These are phyloP conservation scores for Debaryomyces prosopidis DNA, from an alignment of 805 yeast genomes.

Conservation along the genomic window DNA sequence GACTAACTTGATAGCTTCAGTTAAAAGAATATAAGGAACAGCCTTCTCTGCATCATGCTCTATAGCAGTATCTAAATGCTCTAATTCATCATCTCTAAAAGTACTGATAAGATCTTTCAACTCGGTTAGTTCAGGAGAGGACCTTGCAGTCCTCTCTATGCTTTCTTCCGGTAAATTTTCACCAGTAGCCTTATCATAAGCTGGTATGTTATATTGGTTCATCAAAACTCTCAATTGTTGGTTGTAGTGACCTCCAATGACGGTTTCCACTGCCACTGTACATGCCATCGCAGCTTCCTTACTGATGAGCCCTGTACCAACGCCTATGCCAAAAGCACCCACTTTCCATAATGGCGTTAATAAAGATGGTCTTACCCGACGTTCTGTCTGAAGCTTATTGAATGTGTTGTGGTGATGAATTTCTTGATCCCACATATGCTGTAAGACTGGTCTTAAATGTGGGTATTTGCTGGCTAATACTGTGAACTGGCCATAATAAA, in stretches of 20 bases:
- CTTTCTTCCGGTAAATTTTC: conserved; percentile 19
- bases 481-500: conserved; percentile 86
- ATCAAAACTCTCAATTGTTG: conserved; percentile 78
- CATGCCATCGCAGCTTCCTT: conserved; percentile 99
- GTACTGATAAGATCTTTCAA: conserved; percentile 64
- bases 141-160: conserved; percentile 23
- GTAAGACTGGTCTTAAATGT: conserved; percentile 71
- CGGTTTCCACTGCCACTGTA: conserved; percentile 98
- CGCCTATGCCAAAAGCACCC: conserved; percentile 87
- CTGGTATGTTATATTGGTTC: conserved; percentile 58
- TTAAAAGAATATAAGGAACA: conserved; percentile 83
- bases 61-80: conserved; percentile 92
- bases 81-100: conserved; percentile 93
- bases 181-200: conserved; percentile 37
- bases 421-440: conserved; percentile 99
- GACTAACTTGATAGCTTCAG: conserved; percentile 81
- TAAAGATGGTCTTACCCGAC: conserved; percentile 87
- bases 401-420: conserved; percentile 87
- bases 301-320: conserved; percentile 79
- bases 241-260: conserved; percentile 94
- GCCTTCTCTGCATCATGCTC: conserved; percentile 91
- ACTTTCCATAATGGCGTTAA: conserved; percentile 91
- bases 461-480: conserved; percentile 74
- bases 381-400: conserved; percentile 68
- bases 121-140: conserved; percentile 55